Percentiles rank a stretch among this genome's conserved stretches.
phyloP scores from a whole-genome alignment of 1,284 basidiomycete species.

The Ustilago hordei region DNA sequence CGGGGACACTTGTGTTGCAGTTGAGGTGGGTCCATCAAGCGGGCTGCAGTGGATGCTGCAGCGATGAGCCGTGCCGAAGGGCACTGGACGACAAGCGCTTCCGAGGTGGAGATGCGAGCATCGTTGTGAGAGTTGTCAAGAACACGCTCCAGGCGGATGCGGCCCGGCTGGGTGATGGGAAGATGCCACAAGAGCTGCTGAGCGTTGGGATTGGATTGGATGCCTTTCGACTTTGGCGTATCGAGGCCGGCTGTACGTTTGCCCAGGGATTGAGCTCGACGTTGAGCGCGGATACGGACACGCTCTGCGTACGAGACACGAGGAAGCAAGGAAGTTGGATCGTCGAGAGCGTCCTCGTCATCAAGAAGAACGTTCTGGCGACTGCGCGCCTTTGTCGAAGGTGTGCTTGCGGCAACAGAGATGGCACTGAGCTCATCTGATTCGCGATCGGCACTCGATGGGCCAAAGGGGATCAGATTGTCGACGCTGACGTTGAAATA shows the following conservation, averaged over 20 bases:
- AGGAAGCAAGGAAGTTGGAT: constrained; percentile 37
- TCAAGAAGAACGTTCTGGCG: constrained; percentile 28
- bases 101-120: constrained; percentile 52
- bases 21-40: constrained; percentile 6
- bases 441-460: constrained; percentile 17
- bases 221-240: constrained; percentile 27
- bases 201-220: constrained; percentile 9
- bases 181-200: constrained; percentile 59
- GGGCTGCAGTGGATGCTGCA: constrained; percentile 4
- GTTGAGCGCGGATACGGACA: constrained; percentile 39
- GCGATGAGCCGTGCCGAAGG: constrained; percentile 57
- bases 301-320: constrained; percentile 47
- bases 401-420: constrained; percentile 29
- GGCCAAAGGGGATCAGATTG: constrained; percentile 73
- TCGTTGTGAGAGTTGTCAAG: constrained; percentile 61
- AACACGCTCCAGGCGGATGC: constrained; percentile 62
- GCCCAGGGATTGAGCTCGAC: constrained; percentile 24
- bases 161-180: constrained; percentile 52
- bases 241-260: constrained; percentile 26
- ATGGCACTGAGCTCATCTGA: constrained; percentile 36
- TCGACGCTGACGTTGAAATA: constrained; percentile 79
- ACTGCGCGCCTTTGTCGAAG: constrained; percentile 5
- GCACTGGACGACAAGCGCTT: constrained; percentile 64
- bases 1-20: constrained; percentile 59
- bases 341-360: constrained; percentile 41